Conservation (phyloP, 148 eudicot species). For the Tetragonia tetragonoides region DNA sequence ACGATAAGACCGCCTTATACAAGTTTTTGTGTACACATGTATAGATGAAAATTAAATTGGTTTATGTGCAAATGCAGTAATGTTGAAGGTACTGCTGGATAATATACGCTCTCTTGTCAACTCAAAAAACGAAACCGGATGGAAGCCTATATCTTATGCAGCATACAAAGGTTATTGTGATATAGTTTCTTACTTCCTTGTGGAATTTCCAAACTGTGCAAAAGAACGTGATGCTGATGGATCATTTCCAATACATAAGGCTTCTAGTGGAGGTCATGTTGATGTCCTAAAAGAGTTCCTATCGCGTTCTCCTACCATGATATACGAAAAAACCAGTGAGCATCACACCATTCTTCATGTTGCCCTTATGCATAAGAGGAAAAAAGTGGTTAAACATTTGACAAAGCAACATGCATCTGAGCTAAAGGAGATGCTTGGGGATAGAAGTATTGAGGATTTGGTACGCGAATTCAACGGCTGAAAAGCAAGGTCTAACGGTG, state of each 20-base stretch:
- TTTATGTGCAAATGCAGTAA: background rate
- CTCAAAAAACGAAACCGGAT: background rate
- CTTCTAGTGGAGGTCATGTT: conserved; percentile 2
- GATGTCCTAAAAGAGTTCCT: background rate
- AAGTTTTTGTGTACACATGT: too few species aligned
- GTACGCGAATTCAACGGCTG: too few species aligned
- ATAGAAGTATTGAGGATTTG: background rate
- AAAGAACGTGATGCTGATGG: conserved; percentile 7
- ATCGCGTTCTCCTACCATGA: background rate
- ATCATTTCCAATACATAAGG: conserved; percentile 5
- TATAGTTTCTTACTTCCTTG: background rate
- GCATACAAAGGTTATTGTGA: conserved; percentile 3
- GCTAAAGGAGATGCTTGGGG: background rate
- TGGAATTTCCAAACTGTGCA: background rate
- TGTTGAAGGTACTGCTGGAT: background rate
- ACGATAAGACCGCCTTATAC: too few species aligned
- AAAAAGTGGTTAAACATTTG: background rate
- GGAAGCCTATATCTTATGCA: conserved; percentile 1
- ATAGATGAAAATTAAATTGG: too few species aligned
- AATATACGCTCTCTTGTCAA: conserved; percentile 2
- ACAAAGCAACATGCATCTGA: background rate
- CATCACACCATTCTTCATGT: background rate
- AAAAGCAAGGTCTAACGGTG: too few species aligned
- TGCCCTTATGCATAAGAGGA: background rate
- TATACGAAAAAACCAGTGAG: background rate